Percentiles rank a stretch among this genome's conserved stretches.
These are phyloP conservation scores for Geranomyces variabilis DNA, from an alignment of 192 early-diverging fungal species.

Conservation along the genomic window DNA sequence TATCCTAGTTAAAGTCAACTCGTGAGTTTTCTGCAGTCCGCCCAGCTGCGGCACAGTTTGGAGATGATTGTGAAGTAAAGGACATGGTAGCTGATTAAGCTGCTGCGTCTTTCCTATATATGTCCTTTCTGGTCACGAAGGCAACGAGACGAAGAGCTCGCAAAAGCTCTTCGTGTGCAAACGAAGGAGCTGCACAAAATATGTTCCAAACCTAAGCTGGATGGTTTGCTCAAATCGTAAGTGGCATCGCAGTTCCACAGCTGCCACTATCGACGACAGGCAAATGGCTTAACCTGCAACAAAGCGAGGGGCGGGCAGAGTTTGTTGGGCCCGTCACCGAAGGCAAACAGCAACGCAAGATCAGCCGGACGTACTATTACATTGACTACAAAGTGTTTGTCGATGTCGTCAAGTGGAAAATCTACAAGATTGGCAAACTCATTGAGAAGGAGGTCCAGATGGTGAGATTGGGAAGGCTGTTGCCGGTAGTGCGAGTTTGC, in stretches of 20 bases:
- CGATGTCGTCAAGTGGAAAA: slow-evolving; percentile 89
- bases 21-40: slow-evolving; percentile 23
- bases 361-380: slow-evolving; percentile 61
- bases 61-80: not conserved
- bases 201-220: slow-evolving; percentile 77
- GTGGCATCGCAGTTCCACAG: not conserved
- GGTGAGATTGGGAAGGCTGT: slow-evolving; percentile 30
- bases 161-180: slow-evolving; percentile 64
- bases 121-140: too few relatives aligned
- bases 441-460: slow-evolving; percentile 48
- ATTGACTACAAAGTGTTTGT: slow-evolving; percentile 94
- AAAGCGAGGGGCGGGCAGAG: slow-evolving; percentile 24
- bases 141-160: slow-evolving; percentile 72
- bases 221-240: slow-evolving; percentile 69
- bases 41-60: not conserved
- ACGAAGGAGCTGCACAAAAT: slow-evolving; percentile 74
- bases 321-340: slow-evolving; percentile 25
- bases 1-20: slow-evolving; percentile 52
- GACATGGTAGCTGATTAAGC: too few relatives aligned
- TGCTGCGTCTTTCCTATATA: too few relatives aligned
- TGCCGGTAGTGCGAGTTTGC: not conserved
- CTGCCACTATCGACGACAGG: not conserved
- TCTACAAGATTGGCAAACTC: slow-evolving; percentile 72
- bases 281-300: not conserved
- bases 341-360: slow-evolving; percentile 33